A percentile compares a stretch with the other conserved stretches of the same genome.
phyloP scores from a whole-genome alignment of 202 grass and related monocot species.

The Dendrocalamus latiflorus region DNA sequence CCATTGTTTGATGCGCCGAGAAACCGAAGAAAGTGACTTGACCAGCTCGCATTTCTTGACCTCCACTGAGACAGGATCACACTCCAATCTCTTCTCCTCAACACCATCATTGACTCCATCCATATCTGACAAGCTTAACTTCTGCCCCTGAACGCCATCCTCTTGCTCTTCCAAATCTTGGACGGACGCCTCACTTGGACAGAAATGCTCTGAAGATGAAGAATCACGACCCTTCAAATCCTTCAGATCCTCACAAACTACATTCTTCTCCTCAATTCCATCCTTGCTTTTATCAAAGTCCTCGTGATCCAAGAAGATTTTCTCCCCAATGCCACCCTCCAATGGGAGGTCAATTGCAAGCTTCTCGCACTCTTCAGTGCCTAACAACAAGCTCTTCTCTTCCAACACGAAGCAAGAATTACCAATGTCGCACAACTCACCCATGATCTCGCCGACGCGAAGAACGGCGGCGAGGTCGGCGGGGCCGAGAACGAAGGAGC shows the following conservation, averaged over 20 bases:
- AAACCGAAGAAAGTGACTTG: conserved; percentile 22
- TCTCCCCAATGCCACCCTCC: not conserved
- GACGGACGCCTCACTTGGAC: not conserved
- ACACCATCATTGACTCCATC: not conserved
- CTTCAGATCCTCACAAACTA: conserved; percentile 41
- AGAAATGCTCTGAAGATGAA: not conserved
- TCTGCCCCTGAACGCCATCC: not conserved
- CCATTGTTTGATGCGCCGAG: conserved; percentile 26
- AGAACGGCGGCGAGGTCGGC: conserved; percentile 17
- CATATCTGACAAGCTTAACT: not conserved
- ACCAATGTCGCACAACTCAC: conserved; percentile 30
- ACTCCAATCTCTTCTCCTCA: conserved; percentile 37
- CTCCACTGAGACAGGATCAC: conserved; percentile 26
- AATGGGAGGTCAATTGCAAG: not conserved
- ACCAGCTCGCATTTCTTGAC: conserved; percentile 2
- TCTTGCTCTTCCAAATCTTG: conserved; percentile 3
- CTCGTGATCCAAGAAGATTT: not conserved
- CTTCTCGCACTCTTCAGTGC: not conserved
- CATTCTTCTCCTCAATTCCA: conserved; percentile 34
- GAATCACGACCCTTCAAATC: not conserved
- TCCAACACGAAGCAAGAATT: conserved; percentile 18
- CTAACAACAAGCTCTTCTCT: not conserved
- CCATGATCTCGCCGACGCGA: conserved; percentile 41
- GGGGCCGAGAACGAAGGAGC: conserved; percentile 46
- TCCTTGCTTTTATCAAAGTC: conserved; percentile 22